Conservation (phyloP, 1,284 basidiomycete genomes). For the Testicularia cyperi region DNA sequence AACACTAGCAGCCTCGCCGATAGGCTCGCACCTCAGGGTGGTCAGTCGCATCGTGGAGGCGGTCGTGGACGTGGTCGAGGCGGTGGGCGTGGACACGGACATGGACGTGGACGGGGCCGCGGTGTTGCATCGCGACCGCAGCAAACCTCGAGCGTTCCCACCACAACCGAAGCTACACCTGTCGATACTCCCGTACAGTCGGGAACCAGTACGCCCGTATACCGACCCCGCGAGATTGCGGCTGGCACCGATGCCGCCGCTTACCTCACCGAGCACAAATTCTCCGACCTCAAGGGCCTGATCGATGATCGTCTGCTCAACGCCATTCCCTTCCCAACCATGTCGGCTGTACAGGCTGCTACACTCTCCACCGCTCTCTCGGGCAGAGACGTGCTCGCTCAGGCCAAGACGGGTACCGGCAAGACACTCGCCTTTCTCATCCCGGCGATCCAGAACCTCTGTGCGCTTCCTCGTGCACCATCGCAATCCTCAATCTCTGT, state of each 20-base stretch:
- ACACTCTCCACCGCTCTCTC: slow-evolving; percentile 63
- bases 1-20: slow-evolving; percentile 17
- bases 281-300: slow-evolving; percentile 26
- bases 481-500: slow-evolving; percentile 45
- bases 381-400: slow-evolving; percentile 67
- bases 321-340: slow-evolving; percentile 60
- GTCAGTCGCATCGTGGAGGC: slow-evolving; percentile 1
- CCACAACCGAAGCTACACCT: slow-evolving; percentile 21
- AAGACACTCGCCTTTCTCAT: slow-evolving; percentile 90
- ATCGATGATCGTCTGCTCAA: slow-evolving; percentile 47
- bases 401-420: slow-evolving; percentile 89
- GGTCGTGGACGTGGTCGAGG: slow-evolving; percentile 17
- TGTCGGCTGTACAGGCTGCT: slow-evolving; percentile 63
- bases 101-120: slow-evolving; percentile 58
- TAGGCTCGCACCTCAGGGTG: slow-evolving; percentile 12
- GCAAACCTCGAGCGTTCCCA: slow-evolving; percentile 47
- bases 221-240: slow-evolving; percentile 15
- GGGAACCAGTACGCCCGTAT: slow-evolving; percentile 13
- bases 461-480: slow-evolving; percentile 27
- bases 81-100: slow-evolving; percentile 20
- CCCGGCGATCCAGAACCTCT: slow-evolving; percentile 73
- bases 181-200: slow-evolving; percentile 25
- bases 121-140: background rate
- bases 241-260: slow-evolving; percentile 18
- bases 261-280: slow-evolving; percentile 34